A percentile compares a stretch with the other conserved stretches of the same genome.
Conservation (phyloP, 176 grass and related monocot genomes). For the Thinopyrum elongatum region DNA sequence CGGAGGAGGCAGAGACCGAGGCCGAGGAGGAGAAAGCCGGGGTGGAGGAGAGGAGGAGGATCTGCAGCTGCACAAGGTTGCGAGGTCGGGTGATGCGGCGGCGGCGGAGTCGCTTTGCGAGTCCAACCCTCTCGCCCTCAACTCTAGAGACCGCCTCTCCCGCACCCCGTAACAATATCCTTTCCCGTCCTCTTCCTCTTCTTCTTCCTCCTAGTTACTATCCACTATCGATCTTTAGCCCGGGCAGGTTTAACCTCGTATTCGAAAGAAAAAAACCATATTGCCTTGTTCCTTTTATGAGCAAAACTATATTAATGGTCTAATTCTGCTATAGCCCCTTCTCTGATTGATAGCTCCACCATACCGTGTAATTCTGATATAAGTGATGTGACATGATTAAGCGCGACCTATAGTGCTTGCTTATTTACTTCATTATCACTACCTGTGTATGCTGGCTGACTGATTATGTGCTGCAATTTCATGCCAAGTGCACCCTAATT, state of each 20-base stretch:
- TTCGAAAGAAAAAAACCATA: too few species aligned
- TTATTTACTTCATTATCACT: not conserved
- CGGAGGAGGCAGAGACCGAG: slow-evolving; percentile 14
- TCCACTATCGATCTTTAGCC: not conserved
- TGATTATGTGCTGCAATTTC: not conserved
- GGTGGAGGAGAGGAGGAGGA: slow-evolving; percentile 30
- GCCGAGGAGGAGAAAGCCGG: slow-evolving; percentile 21
- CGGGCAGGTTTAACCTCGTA: too few species aligned
- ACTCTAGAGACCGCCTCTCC: slow-evolving; percentile 49
- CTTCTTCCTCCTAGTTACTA: not conserved
- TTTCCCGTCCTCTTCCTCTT: not conserved
- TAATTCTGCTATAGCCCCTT: not conserved
- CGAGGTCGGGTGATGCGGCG: slow-evolving; percentile 36
- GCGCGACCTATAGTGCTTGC: not conserved
- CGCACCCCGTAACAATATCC: slow-evolving; percentile 32
- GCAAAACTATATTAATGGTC: not conserved
- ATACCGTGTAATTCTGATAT: not conserved
- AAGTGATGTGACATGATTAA: not conserved
- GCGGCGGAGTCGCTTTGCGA: slow-evolving; percentile 39
- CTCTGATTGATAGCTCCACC: not conserved
- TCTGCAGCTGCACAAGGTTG: slow-evolving; percentile 40
- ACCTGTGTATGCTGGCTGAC: not conserved
- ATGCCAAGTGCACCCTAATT: not conserved
- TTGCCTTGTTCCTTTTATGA: not conserved
- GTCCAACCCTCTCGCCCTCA: slow-evolving; percentile 44